Percentiles rank a stretch among this genome's conserved stretches.
Conservation (phyloP, 169 alveolate species). For the Miamiensis avidus region DNA sequence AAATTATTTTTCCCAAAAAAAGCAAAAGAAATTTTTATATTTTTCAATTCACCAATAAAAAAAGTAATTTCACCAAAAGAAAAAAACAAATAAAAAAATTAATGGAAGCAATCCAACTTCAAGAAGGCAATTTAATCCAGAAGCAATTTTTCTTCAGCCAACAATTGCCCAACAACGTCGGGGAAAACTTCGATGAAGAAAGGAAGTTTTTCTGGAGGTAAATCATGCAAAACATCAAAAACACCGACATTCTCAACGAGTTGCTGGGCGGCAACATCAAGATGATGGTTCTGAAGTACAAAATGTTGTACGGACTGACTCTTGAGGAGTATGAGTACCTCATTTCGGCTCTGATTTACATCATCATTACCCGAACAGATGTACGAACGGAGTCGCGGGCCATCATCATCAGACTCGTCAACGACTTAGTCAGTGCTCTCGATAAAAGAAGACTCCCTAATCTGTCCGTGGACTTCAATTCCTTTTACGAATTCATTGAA, state of each 20-base stretch:
- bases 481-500: not conserved
- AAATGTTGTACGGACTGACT: slow-evolving; percentile 18
- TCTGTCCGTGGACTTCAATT: not conserved
- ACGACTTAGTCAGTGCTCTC: not conserved
- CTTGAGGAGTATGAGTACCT: not conserved
- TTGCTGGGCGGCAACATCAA: slow-evolving; percentile 6
- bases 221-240: not conserved
- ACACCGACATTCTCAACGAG: not conserved
- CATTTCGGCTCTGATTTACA: not conserved
- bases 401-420: not conserved
- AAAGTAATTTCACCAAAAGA: no score
- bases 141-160: not conserved
- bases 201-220: slow-evolving; percentile 23
- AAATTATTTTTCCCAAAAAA: no score
- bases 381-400: not conserved
- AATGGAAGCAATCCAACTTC: no score
- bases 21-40: no score
- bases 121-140: not conserved
- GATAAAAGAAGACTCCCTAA: not conserved
- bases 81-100: not conserved
- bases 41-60: no score
- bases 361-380: not conserved
- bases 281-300: not conserved
- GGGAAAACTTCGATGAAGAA: slow-evolving; percentile 8
- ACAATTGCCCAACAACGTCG: not conserved